These are phyloP conservation scores for Xanthoceras sorbifolium DNA, from an alignment of 345 rosid genomes.

Conservation along the genomic window DNA sequence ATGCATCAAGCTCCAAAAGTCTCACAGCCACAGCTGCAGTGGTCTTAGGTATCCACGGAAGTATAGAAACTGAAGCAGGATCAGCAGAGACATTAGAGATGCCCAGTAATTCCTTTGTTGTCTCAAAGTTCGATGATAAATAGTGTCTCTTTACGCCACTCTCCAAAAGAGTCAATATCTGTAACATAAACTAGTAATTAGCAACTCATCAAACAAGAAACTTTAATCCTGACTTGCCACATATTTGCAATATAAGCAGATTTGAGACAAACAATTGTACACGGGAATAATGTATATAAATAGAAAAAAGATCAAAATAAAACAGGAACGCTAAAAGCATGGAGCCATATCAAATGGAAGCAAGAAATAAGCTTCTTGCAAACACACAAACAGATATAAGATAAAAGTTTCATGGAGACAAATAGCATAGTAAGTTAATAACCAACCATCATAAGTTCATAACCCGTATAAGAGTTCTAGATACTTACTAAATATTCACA, in stretches of 20 bases:
- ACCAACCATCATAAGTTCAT: not conserved
- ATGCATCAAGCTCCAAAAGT: constrained; percentile 79
- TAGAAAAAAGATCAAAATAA: not conserved
- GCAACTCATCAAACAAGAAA: constrained; percentile 17
- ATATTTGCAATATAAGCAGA: not conserved
- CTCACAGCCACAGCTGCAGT: constrained; percentile 82
- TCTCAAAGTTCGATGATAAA: constrained; percentile 60
- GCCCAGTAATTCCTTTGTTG: constrained; percentile 71
- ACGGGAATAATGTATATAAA: not conserved
- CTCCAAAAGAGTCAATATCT: constrained; percentile 78
- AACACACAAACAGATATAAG: not conserved
- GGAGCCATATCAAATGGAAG: constrained; percentile 3
- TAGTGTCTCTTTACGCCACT: constrained; percentile 66
- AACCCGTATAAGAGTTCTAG: not conserved
- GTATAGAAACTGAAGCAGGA: constrained; percentile 49
- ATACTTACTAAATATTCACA: not conserved
- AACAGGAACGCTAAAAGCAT: not conserved
- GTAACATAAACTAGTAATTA: constrained; percentile 25
- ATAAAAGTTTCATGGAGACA: not conserved
- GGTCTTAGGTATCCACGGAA: constrained; percentile 98
- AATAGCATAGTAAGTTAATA: not conserved
- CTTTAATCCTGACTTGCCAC: not conserved
- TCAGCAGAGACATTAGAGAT: constrained; percentile 21
- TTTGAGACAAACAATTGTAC: not conserved
- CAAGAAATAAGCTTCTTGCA: constrained; percentile 4